These are phyloP conservation scores for Leucocoprinus sp. DNA, from an alignment of 768 basidiomycete genomes.

Conservation along the genomic window DNA sequence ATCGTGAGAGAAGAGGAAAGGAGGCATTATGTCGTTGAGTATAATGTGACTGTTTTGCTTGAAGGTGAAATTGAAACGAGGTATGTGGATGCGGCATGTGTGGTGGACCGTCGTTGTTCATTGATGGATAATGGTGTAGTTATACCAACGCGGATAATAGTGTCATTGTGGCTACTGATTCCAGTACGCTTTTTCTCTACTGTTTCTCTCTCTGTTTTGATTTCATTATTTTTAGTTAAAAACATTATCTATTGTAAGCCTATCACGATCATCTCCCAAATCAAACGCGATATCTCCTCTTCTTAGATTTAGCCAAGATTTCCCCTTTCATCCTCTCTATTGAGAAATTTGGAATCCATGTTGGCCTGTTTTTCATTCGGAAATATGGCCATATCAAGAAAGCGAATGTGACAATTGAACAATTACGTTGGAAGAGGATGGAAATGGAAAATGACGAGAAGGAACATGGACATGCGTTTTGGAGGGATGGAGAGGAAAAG, in stretches of 20 bases:
- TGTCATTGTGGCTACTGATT: slow-evolving; percentile 86
- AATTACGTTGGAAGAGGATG: slow-evolving; percentile 82
- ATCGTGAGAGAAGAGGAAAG: slow-evolving; percentile 62
- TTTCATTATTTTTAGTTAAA: slow-evolving; percentile 39
- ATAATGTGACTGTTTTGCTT: slow-evolving; percentile 70
- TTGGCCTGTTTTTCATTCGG: slow-evolving; percentile 75
- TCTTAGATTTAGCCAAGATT: slow-evolving; percentile 72
- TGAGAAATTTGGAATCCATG: slow-evolving; percentile 81
- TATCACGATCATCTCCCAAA: not conserved
- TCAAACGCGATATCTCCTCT: not conserved
- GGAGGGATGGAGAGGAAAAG: slow-evolving; percentile 88
- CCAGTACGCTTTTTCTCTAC: slow-evolving; percentile 44
- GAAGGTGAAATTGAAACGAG: slow-evolving; percentile 79
- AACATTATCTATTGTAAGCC: slow-evolving; percentile 56
- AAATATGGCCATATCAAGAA: slow-evolving; percentile 73
- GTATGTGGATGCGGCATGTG: slow-evolving; percentile 34
- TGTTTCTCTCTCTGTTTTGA: not conserved
- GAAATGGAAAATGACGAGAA: slow-evolving; percentile 28
- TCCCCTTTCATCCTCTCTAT: slow-evolving; percentile 82
- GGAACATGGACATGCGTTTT: slow-evolving; percentile 73
- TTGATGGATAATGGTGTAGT: too few relatives aligned
- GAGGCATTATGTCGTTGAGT: slow-evolving; percentile 79
- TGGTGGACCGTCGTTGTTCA: too few relatives aligned
- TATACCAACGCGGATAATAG: slow-evolving; percentile 88
- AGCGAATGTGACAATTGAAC: slow-evolving; percentile 63